Percentiles rank a stretch among this genome's conserved stretches.
These are phyloP conservation scores for Trichoderma simmonsii DNA, from an alignment of 2,329 filamentous ascomycete species.

Conservation along the genomic window DNA sequence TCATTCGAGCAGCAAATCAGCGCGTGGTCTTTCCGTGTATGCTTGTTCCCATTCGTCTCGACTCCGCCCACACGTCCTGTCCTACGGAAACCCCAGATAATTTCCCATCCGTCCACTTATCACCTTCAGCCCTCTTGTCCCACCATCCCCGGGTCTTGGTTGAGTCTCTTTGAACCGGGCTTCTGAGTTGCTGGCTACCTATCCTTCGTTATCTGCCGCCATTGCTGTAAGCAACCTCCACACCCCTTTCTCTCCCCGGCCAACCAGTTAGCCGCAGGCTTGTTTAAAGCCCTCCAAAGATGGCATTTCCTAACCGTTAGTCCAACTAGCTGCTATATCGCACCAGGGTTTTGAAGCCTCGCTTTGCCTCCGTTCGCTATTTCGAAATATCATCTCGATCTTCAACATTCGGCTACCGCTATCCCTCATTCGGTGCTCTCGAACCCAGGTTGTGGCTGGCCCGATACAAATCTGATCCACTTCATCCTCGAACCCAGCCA, in stretches of 20 bases:
- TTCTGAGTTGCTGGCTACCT: constrained; percentile 20
- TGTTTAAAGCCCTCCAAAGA: neutral
- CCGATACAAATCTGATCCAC: neutral
- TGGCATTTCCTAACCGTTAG: neutral
- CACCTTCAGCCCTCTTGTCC: constrained; percentile 32
- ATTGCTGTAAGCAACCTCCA: constrained; percentile 11
- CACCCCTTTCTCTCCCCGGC: neutral
- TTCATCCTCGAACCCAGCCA: neutral
- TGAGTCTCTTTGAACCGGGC: constrained; percentile 19
- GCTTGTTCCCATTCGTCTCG: constrained; percentile 12
- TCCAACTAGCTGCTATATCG: neutral
- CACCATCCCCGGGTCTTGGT: constrained; percentile 22
- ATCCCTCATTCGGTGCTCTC: neutral
- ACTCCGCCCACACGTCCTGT: constrained; percentile 19
- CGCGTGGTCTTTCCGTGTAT: constrained; percentile 11
- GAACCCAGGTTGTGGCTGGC: neutral
- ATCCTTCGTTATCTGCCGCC: constrained; percentile 24
- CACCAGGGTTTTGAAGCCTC: neutral
- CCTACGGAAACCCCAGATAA: constrained; percentile 27
- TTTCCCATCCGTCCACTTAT: constrained; percentile 24
- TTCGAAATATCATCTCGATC: neutral
- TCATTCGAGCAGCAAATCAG: constrained; percentile 18
- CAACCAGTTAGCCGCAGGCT: neutral
- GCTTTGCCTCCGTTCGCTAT: neutral
- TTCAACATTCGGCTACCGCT: neutral